Base-by-base conservation (phyloP, 495 filamentous ascomycete species). In the Talaromyces trachyspermus region DNA sequence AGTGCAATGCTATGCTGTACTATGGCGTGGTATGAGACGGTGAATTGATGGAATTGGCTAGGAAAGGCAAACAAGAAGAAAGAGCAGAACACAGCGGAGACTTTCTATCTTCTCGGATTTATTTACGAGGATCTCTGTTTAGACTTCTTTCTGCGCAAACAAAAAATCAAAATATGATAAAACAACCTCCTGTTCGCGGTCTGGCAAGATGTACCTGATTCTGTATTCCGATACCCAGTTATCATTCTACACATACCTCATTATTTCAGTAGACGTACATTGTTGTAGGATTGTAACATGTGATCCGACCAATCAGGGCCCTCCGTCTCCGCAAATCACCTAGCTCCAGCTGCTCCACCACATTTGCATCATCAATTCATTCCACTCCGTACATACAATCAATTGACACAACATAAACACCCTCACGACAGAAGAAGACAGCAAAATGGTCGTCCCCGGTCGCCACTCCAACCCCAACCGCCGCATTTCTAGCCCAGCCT, bases 391-490 rank as follows among this genome's bases (percentile, higher is more conserved):
- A 26, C 39, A 42, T n/a, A 42, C 8, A n/a, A 25, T 26, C 10
- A 10, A 22, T 39, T n/a, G 15, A 39, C 18, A 5, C 22, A 42
- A 14, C 12, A 26, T 25, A 42, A 42, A 23, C 36, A 37, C 5
- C 19, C 10, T 18, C 23, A 4, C 12, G 6, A 46, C 6, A 24
- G 24, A 22, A 24, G n/a, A 32, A 29, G 25, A 30, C 17, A 32
- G 4, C 18, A 46, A 46, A 35, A 46, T 46, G 44, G 44, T 46
- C 7, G 11, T 36, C 29, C 44, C 44, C 17, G 44, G 32, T 15
- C 44, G 44, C 11, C 44, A 30, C 10, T 46, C 44, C 14, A 29
- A 11, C 8, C 44, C 44, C 0, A 46, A 46, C 18, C 18, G 23
- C 1, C 44, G 44, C 11, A 30, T 46, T 17, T 33, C 44, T 6